A percentile compares a stretch with the other conserved stretches of the same genome.
phyloP scores from a whole-genome alignment of 2,329 filamentous ascomycete species.

The Leptosphaerulina australis region DNA sequence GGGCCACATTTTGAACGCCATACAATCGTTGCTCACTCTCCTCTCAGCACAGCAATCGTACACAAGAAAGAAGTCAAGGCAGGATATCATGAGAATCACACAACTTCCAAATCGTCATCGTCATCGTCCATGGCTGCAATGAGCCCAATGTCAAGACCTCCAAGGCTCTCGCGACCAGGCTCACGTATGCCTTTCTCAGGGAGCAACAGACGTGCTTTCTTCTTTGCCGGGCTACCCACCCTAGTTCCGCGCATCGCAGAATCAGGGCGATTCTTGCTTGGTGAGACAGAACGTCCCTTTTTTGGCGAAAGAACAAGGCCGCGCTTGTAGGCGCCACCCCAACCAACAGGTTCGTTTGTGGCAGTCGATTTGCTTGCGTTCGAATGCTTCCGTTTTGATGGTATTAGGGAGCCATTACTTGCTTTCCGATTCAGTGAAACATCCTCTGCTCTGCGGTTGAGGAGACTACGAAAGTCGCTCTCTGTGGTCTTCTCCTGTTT shows the following conservation, averaged over 20 bases:
- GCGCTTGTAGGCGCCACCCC: slow-evolving; percentile 54
- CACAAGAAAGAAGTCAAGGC: not conserved
- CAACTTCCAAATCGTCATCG: slow-evolving; percentile 58
- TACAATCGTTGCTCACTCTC: slow-evolving; percentile 11
- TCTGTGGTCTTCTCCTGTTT: slow-evolving; percentile 25
- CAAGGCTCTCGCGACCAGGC: slow-evolving; percentile 55
- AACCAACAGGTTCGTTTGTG: slow-evolving; percentile 52
- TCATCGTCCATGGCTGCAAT: slow-evolving; percentile 50
- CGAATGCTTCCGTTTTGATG: slow-evolving; percentile 50
- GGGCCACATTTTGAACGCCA: slow-evolving; percentile 27
- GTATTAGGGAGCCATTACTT: slow-evolving; percentile 39
- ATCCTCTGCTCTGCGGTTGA: slow-evolving; percentile 52
- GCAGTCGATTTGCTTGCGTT: slow-evolving; percentile 39
- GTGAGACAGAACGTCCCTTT: slow-evolving; percentile 29
- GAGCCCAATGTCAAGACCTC: slow-evolving; percentile 43
- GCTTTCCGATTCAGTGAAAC: slow-evolving; percentile 42
- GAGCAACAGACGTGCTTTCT: slow-evolving; percentile 56
- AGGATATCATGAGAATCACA: slow-evolving; percentile 43
- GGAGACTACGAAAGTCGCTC: slow-evolving; percentile 50
- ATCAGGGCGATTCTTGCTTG: slow-evolving; percentile 12
- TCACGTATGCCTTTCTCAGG: slow-evolving; percentile 56
- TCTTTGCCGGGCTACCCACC: slow-evolving; percentile 52
- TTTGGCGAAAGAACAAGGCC: slow-evolving; percentile 48
- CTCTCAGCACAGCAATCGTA: slow-evolving; percentile 9
- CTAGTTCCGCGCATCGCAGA: slow-evolving; percentile 37